Base-by-base conservation (phyloP, 305 asterid species). In the Fraxinus platypoda region DNA sequence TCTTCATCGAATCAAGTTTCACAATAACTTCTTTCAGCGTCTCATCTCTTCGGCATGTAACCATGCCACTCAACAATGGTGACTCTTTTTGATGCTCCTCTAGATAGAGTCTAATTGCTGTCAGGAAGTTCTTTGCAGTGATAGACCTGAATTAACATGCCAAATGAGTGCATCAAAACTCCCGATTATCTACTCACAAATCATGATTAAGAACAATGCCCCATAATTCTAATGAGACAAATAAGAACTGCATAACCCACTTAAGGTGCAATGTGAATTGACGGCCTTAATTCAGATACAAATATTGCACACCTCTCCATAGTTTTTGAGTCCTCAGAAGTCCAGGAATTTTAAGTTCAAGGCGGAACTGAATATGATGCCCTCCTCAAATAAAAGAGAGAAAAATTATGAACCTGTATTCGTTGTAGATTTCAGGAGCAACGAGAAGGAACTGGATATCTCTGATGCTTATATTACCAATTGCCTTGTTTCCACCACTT, bases 381-480 rank as follows among this genome's bases (percentile, higher is more conserved):
- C 17, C 17, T 43, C 5, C 52, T 9, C 17, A 3, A 43, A 43
- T 43, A 43, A 43, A 43, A 41, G 52, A 2, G 52, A 41, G 38
- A 77, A 9, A 11, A 41, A 43, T 38, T 43, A 84, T 82, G 41
- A 57, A 94, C 98, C 99, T 95, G 91, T 88, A 93, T 0, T 94
- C 93, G 81, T 87, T 94, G 93, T 94, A 96, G 89, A 96, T 94
- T 80, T 90, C 95, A 7, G 99, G 98, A 70, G 98, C 93, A 37
- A 90, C 91, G 34, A 96, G 97, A 85, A 96, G 99, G 91, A 87
- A 96, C 81, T 96, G 99, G 66, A 96, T 90, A 87, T 96, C 99
- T 87, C 98, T 88, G 85, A 96, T 94, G 87, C 99, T 96, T 89
- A 94, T 96, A 83, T 94, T 96, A 77, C 99, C 99, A 34, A 96